Evolutionary conservation across 306 rosid genomes (phyloP).

Genomic region (Mucuna pruriens): DNA sequence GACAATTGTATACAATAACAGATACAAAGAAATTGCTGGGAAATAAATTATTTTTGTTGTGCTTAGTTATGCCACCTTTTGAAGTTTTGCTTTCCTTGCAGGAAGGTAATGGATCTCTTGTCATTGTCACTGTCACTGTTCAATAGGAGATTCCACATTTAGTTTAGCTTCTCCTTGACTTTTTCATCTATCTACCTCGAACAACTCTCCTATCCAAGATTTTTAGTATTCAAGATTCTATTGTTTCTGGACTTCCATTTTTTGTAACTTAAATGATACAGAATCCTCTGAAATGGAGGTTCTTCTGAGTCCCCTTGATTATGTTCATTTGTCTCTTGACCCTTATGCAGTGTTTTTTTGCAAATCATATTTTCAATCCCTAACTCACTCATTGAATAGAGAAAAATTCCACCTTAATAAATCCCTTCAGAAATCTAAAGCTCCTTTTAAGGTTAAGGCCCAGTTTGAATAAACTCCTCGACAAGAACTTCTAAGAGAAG

Average conservation of each 20-base stretch:
- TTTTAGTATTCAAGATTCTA: neutral
- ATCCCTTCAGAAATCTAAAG: neutral
- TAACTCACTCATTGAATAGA: neutral
- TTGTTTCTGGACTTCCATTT: neutral
- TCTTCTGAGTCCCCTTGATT: neutral
- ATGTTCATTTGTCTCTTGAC: neutral
- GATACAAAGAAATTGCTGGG: neutral
- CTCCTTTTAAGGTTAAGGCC: neutral
- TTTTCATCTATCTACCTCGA: neutral
- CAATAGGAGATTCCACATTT: neutral
- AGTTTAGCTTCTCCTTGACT: neutral
- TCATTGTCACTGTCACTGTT: neutral
- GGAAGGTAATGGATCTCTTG: neutral
- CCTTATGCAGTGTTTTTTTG: neutral
- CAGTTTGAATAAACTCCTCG: neutral
- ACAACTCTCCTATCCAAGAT: neutral
- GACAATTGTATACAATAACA: neutral
- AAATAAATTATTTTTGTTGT: neutral
- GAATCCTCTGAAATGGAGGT: neutral
- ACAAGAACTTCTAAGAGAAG: neutral
- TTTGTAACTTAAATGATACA: neutral
- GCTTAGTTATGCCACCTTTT: neutral
- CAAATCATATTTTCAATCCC: conserved; percentile 3
- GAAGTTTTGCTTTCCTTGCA: neutral
- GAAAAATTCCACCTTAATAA: neutral